Conservation (phyloP, 2,329 filamentous ascomycete species). For the Pseudogymnoascus sp. region DNA sequence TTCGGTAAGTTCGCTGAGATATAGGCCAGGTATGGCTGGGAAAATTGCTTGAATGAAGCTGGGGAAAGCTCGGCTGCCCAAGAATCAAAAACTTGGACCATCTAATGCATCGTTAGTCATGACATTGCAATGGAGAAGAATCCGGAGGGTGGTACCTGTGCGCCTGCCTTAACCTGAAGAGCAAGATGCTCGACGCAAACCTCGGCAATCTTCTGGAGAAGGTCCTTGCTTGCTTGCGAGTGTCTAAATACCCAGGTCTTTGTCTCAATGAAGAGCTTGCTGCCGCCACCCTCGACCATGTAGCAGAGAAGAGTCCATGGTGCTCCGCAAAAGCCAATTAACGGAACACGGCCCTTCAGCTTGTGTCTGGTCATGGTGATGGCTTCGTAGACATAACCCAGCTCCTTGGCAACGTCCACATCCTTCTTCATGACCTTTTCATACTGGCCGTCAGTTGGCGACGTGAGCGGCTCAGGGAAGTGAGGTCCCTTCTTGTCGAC, state of each 20-base stretch:
- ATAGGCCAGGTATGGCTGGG: conserved; percentile 75
- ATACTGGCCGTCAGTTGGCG: conserved; percentile 78
- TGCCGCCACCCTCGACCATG: conserved; percentile 97
- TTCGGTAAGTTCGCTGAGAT: conserved; percentile 75
- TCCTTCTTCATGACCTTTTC: conserved; percentile 62
- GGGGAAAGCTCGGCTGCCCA: conserved; percentile 95
- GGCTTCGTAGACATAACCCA: conserved; percentile 93
- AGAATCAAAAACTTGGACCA: conserved; percentile 95
- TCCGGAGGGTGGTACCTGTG: conserved; percentile 51
- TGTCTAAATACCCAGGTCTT: conserved; percentile 98
- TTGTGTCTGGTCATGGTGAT: conserved; percentile 87
- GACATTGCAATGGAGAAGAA: background rate
- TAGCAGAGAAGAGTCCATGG: conserved; percentile 97
- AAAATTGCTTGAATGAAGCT: conserved; percentile 71
- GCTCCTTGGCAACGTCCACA: conserved; percentile 75
- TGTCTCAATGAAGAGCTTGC: conserved; percentile 85
- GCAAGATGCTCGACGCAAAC: conserved; percentile 93
- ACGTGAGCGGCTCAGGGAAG: conserved; percentile 76
- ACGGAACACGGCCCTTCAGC: conserved; percentile 75
- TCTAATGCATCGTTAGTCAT: conserved; percentile 34
- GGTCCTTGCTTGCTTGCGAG: conserved; percentile 65
- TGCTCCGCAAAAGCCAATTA: conserved; percentile 94
- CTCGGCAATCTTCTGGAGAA: conserved; percentile 87
- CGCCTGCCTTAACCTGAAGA: conserved; percentile 83
- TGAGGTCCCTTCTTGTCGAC: conserved; percentile 93